Evolutionary conservation across 2,329 filamentous ascomycete genomes (phyloP), one percentile per base, ranked within the genome.

Genomic region (Talaromyces marneffei): DNA sequence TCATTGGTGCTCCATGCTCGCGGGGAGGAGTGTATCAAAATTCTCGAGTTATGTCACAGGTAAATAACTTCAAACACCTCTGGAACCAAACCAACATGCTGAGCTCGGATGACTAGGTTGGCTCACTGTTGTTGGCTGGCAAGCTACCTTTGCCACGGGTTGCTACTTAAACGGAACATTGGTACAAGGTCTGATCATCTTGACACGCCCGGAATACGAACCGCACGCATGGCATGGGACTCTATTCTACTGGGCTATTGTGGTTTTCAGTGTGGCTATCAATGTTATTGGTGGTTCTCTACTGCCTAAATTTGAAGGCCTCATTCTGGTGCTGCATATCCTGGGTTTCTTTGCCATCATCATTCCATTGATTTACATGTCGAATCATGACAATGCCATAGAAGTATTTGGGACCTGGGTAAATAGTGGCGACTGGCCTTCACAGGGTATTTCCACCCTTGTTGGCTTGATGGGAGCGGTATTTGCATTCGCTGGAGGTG

Each of bases 201-300:
- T 61, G 31, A 68, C 65, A 3, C 61, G 71, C n/a, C 69, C 71
- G 1, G 56, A 65, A 0, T 74, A 73, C 55, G 61, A 64, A 4
- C 54, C 67, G 0, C 40, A 68, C 29, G 35, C 63, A 18, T 74
- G 72, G 72, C 71, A 72, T 44, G 79, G 77, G 0, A 82, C 81
- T 0, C 67, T 85, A 2, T 66, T 84, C 0, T 76, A 80, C 20
- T 82, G 80, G 71, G 77, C 76, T 2, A 75, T 82, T 33, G 72
- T 80, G 1, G 42, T 77, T 3, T 75, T 82, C 20, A 76, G 76
- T 2, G 75, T 83, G 23, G 68, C 81, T 16, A 77, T 83, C 72
- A 84, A 84, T 0, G 75, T 80, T 9, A 70, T 48, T 7, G 59
- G 54, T 5, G 35, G 53, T 7, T 57, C 53, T 35, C 29, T 61